Evolutionary conservation across 108 stramenopile species (phyloP).

Genomic region (Ochromonas danica): DNA sequence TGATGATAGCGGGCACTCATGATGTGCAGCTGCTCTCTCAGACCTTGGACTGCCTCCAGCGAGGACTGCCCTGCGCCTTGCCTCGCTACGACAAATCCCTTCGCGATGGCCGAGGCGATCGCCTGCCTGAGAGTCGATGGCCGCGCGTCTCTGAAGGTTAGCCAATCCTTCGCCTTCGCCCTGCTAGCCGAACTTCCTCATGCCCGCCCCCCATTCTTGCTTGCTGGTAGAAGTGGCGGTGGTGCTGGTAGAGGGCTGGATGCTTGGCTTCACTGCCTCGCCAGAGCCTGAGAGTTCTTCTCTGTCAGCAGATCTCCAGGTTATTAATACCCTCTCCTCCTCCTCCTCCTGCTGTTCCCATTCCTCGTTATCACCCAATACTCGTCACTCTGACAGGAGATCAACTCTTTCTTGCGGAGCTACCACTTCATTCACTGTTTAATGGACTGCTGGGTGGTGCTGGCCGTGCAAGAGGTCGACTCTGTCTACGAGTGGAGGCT

Average conservation of each 20-base stretch:
- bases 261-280: slow-evolving; percentile 54
- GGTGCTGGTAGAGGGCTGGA: slow-evolving; percentile 56
- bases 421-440: slow-evolving; percentile 43
- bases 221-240: too few relatives aligned
- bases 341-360: too few relatives aligned
- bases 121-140: slow-evolving; percentile 38
- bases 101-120: slow-evolving; percentile 49
- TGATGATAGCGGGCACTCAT: slow-evolving; percentile 44
- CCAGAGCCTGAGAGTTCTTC: slow-evolving; percentile 34
- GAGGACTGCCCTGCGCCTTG: background rate
- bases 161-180: too few relatives aligned
- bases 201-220: too few relatives aligned
- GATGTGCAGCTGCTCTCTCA: slow-evolving; percentile 42
- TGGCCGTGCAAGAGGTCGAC: slow-evolving; percentile 40
- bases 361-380: too few relatives aligned
- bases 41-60: slow-evolving; percentile 21
- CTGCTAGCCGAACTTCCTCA: too few relatives aligned
- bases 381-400: too few relatives aligned
- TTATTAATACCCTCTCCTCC: background rate
- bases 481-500: slow-evolving; percentile 47
- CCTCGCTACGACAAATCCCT: slow-evolving; percentile 56
- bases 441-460: slow-evolving; percentile 52
- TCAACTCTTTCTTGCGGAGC: slow-evolving; percentile 40
- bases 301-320: background rate
- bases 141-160: too few relatives aligned